Evolutionary conservation across 345 rosid genomes (phyloP).

Genomic region (Syzygium jambos): DNA sequence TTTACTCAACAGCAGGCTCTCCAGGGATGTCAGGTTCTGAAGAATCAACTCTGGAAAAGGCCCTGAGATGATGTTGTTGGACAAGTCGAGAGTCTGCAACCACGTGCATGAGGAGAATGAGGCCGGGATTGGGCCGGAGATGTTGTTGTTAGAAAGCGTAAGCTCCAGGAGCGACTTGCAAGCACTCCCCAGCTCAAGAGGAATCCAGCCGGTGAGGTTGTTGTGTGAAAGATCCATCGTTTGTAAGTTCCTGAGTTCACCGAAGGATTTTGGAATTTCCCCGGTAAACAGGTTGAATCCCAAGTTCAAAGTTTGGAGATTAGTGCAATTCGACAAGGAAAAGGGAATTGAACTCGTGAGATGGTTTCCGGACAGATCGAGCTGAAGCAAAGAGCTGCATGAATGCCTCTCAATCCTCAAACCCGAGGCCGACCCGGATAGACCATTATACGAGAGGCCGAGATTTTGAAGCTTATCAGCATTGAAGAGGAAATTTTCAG

Average conservation of each 20-base stretch:
- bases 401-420: conserved; percentile 32
- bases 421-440: conserved; percentile 70
- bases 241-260: conserved; percentile 44
- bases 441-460: conserved; percentile 67
- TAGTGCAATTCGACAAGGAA: conserved; percentile 63
- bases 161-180: conserved; percentile 59
- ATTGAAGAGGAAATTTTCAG: conserved; percentile 37
- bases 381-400: conserved; percentile 48
- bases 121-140: conserved; percentile 63
- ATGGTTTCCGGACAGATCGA: conserved; percentile 65
- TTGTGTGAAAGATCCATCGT: conserved; percentile 72
- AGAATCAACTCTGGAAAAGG: conserved; percentile 58
- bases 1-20: conserved; percentile 54
- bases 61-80: conserved; percentile 82
- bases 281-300: conserved; percentile 58
- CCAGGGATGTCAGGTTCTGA: conserved; percentile 41
- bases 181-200: conserved; percentile 57
- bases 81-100: conserved; percentile 66
- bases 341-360: conserved; percentile 43
- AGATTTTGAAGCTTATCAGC: conserved; percentile 57
- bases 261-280: conserved; percentile 51
- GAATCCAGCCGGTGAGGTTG: conserved; percentile 72
- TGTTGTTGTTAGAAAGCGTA: conserved; percentile 59
- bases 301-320: conserved; percentile 52
- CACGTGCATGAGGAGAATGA: conserved; percentile 58